phyloP scores from a whole-genome alignment of 2,329 filamentous ascomycete species.

The Penicillium frequentans region DNA sequence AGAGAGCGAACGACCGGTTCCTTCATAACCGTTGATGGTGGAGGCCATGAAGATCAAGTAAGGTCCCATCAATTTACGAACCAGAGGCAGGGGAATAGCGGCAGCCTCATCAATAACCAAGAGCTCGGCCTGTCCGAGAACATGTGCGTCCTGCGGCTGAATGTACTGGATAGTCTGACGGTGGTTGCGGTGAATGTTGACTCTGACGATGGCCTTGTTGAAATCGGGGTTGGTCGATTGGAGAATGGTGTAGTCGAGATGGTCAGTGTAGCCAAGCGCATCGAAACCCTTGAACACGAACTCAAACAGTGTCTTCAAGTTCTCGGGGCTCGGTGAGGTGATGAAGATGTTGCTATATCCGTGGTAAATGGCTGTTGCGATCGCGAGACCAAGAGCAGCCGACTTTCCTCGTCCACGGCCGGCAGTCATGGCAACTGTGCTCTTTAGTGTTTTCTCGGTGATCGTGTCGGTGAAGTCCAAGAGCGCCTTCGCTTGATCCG shows the following conservation, averaged over 20 bases:
- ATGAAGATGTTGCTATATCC: conserved; percentile 99
- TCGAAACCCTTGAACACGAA: conserved; percentile 99
- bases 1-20: conserved; percentile 90
- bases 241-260: conserved; percentile 96
- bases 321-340: conserved; percentile 95
- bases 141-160: conserved; percentile 91
- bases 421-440: conserved; percentile 90
- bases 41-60: conserved; percentile 99
- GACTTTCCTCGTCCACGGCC: conserved; percentile 96
- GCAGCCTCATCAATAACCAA: conserved; percentile 97
- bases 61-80: conserved; percentile 90
- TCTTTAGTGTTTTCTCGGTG: conserved; percentile 89
- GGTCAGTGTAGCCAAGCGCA: conserved; percentile 87
- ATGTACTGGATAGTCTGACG: conserved; percentile 99
- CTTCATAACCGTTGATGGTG: conserved; percentile 98
- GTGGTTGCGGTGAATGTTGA: conserved; percentile 93
- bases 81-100: conserved; percentile 89
- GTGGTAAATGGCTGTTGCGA: conserved; percentile 90
- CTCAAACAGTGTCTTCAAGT: conserved; percentile 96
- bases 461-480: conserved; percentile 96
- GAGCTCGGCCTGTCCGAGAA: conserved; percentile 90
- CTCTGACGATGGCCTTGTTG: conserved; percentile 96
- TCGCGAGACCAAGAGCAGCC: conserved; percentile 88
- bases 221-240: conserved; percentile 98
- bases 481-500: conserved; percentile 95